Evolutionary conservation across 2,329 filamentous ascomycete species (phyloP).

Genomic region (Fusarium equiseti): DNA sequence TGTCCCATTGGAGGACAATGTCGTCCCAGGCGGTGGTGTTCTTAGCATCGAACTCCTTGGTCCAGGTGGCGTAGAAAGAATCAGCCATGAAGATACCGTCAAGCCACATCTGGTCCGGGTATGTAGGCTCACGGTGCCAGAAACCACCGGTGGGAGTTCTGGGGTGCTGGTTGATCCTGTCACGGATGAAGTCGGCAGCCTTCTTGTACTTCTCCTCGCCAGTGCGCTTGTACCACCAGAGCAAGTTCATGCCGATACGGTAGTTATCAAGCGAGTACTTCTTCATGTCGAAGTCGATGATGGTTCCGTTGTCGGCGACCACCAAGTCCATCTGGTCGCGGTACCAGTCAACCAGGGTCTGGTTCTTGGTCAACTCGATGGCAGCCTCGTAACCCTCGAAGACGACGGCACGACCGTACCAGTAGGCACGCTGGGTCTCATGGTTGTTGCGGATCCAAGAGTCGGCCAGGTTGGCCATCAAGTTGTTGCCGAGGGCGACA

Average conservation of each 20-base stretch:
- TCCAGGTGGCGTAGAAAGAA: slow-evolving; percentile 58
- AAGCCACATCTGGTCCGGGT: slow-evolving; percentile 63
- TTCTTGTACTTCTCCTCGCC: slow-evolving; percentile 61
- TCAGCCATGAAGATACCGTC: slow-evolving; percentile 67
- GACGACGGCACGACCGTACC: slow-evolving; percentile 40
- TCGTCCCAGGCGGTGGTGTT: slow-evolving; percentile 60
- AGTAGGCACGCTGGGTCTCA: slow-evolving; percentile 39
- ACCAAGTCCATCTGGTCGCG: slow-evolving; percentile 61
- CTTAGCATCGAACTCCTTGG: slow-evolving; percentile 52
- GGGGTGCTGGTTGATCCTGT: slow-evolving; percentile 62
- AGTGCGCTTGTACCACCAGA: slow-evolving; percentile 62
- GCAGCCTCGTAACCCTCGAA: slow-evolving; percentile 38
- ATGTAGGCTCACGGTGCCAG: slow-evolving; percentile 62
- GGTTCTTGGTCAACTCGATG: slow-evolving; percentile 57
- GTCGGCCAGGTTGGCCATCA: slow-evolving; percentile 34
- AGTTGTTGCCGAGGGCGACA: slow-evolving; percentile 25
- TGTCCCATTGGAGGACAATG: slow-evolving; percentile 58
- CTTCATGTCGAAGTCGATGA: slow-evolving; percentile 59
- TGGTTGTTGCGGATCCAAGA: slow-evolving; percentile 42
- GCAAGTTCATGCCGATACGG: slow-evolving; percentile 64
- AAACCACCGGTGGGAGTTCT: slow-evolving; percentile 65
- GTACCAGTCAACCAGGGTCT: slow-evolving; percentile 59
- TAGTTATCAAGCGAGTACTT: slow-evolving; percentile 66
- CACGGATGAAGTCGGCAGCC: slow-evolving; percentile 60
- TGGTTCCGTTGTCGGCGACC: slow-evolving; percentile 54